A percentile compares a stretch with the other conserved stretches of the same genome.
phyloP scores from a whole-genome alignment of 129 eudicot genomes.

The Scalesia atractyloides region DNA sequence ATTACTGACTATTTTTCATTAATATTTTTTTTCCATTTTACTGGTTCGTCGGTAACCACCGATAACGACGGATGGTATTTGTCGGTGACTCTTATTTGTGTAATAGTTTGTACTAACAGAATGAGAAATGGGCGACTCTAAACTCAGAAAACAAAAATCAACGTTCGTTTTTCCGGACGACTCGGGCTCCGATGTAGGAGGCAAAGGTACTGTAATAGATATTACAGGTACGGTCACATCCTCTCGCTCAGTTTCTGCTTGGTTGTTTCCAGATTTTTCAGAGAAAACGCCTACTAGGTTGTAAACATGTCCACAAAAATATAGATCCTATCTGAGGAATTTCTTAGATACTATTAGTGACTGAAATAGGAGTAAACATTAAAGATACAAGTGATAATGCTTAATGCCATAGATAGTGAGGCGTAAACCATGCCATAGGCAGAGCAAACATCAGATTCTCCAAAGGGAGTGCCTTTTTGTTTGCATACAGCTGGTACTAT shows the following conservation, averaged over 20 bases:
- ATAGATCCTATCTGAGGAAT: slow-evolving; percentile 69
- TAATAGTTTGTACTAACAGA: too few relatives aligned
- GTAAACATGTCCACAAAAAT: slow-evolving; percentile 72
- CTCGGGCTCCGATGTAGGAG: slow-evolving; percentile 29
- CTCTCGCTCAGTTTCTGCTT: slow-evolving; percentile 12
- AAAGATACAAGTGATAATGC: slow-evolving; percentile 7
- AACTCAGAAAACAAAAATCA: neutral
- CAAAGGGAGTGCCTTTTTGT: slow-evolving; percentile 82
- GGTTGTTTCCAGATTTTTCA: slow-evolving; percentile 33
- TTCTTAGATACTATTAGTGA: neutral
- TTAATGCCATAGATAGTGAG: slow-evolving; percentile 91
- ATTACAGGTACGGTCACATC: slow-evolving; percentile 8
- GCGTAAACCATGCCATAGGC: slow-evolving; percentile 68
- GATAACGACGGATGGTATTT: too few relatives aligned
- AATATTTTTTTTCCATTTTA: too few relatives aligned
- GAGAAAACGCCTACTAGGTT: slow-evolving; percentile 71
- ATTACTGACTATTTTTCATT: too few relatives aligned
- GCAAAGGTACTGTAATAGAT: slow-evolving; percentile 37
- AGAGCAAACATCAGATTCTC: slow-evolving; percentile 62
- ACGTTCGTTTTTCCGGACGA: slow-evolving; percentile 19
- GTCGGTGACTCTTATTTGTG: too few relatives aligned
- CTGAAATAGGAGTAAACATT: neutral
- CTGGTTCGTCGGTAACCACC: too few relatives aligned
- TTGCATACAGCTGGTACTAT: slow-evolving; percentile 90
- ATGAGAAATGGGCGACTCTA: neutral